A percentile compares a stretch with the other conserved stretches of the same genome.
phyloP scores from a whole-genome alignment of 768 basidiomycete genomes.

The Tulasnella sp. region DNA sequence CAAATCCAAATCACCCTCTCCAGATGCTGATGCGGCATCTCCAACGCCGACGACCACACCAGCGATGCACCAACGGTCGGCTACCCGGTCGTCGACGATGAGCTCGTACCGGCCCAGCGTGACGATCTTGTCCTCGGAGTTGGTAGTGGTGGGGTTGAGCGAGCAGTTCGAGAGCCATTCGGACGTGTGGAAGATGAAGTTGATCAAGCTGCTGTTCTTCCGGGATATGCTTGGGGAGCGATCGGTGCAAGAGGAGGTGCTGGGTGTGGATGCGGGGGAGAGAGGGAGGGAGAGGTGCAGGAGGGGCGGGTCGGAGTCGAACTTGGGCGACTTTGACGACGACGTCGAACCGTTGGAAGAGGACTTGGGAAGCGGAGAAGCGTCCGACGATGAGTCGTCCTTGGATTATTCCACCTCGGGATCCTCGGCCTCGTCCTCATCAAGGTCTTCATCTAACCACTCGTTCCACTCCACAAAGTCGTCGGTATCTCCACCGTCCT shows the following conservation, averaged over 20 bases:
- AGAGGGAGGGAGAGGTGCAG: background rate
- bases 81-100: background rate
- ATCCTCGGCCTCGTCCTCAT: conserved; percentile 3
- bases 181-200: conserved; percentile 71
- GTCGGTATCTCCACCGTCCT: conserved; percentile 4
- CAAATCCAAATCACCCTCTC: background rate
- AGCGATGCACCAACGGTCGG: background rate
- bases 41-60: background rate
- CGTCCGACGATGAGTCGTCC: background rate
- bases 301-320: background rate
- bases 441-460: conserved; percentile 3
- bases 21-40: background rate
- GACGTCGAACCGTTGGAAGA: background rate
- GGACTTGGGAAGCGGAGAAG: background rate
- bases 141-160: conserved; percentile 71
- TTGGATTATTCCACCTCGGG: background rate
- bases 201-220: conserved; percentile 59
- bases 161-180: conserved; percentile 50
- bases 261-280: background rate
- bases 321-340: background rate
- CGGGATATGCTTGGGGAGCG: conserved; percentile 1
- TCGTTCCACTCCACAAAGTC: conserved; percentile 20
- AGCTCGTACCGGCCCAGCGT: conserved; percentile 50
- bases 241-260: background rate
- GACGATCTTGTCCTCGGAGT: conserved; percentile 59